Evolutionary conservation across 2,329 filamentous ascomycete genomes (phyloP), one percentile per base, ranked within the genome.

Genomic region (Fusarium euwallaceae): DNA sequence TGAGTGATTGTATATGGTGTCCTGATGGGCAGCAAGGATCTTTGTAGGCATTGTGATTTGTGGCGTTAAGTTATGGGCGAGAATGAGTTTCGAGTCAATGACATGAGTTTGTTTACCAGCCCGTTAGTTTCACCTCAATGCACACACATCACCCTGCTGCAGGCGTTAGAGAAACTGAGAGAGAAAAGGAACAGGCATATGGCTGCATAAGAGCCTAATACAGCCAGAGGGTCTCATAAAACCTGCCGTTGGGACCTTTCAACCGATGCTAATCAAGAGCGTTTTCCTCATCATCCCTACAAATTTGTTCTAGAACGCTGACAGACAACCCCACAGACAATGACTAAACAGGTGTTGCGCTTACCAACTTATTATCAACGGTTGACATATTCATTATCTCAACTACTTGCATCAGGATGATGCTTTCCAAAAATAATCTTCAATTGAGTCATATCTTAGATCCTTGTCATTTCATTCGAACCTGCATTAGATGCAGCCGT

Each of bases 281-380:
- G 45, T 17, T 51, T 29, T 53, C 17, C 48, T 17, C 27, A 53
- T 24, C 34, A 59, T 9, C 53, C 53, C 16, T 36, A 10, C 32
- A 22, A 58, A 2, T 11, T 4, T 3, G 32, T 58, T 58, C 55
- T 11, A 24, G 55, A 48, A 45, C 20, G 59, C 59, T 61, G 34
- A 61, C 59, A 32, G 59, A 61, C 22, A 11, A 43, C 29, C 16
- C 39, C 22, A 29, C 55, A 36, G 3, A 7, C 4, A 29, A 32
- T 61, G 37, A 61, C 59, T 61, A 61, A 61, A 61, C 24, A 32
- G 59, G 20, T 17, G 6, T 60, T 10, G 12, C 14, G 22, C 59
- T 61, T 45, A 61, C 59, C 22, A 61, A 61, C 34, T 5, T 20
- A 45, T 61, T 61, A 61, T 45, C 39, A 61, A 61, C 37, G 17